A percentile compares a stretch with the other conserved stretches of the same genome.
These are phyloP conservation scores for Pyrenochaeta sp. DNA, from an alignment of 2,329 filamentous ascomycete genomes.

Conservation along the genomic window DNA sequence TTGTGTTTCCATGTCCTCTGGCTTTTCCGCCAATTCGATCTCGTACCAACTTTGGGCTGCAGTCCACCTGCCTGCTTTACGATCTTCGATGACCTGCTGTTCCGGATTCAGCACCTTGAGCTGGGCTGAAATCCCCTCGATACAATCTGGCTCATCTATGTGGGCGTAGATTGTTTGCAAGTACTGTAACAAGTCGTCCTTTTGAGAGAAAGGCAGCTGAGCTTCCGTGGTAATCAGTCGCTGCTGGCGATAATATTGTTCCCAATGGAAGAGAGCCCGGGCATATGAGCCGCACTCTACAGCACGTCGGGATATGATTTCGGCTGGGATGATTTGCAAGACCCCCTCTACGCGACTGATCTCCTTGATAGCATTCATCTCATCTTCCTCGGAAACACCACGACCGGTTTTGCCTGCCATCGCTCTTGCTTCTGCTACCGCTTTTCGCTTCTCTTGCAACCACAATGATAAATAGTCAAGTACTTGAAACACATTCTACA, in stretches of 20 bases:
- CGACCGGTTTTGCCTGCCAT: conserved; percentile 55
- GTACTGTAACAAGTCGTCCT: conserved; percentile 73
- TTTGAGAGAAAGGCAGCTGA: conserved; percentile 59
- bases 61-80: conserved; percentile 91
- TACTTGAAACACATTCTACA: conserved; percentile 82
- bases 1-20: conserved; percentile 78
- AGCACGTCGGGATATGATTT: conserved; percentile 80
- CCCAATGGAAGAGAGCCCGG: conserved; percentile 90
- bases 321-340: conserved; percentile 71
- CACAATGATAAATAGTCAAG: conserved; percentile 92
- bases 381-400: conserved; percentile 57
- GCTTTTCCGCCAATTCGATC: conserved; percentile 80
- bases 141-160: conserved; percentile 96
- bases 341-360: conserved; percentile 75
- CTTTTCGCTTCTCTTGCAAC: conserved; percentile 78
- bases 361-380: conserved; percentile 60
- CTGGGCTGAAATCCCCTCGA: conserved; percentile 91
- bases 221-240: conserved; percentile 52
- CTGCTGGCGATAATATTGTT: conserved; percentile 79
- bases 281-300: conserved; percentile 95
- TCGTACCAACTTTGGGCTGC: conserved; percentile 99
- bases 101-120: conserved; percentile 87
- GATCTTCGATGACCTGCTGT: conserved; percentile 90
- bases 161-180: conserved; percentile 95
- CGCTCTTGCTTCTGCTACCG: conserved; percentile 47